phyloP scores from a whole-genome alignment of 176 grass and related monocot genomes.

The Calamus simplicifolius region DNA sequence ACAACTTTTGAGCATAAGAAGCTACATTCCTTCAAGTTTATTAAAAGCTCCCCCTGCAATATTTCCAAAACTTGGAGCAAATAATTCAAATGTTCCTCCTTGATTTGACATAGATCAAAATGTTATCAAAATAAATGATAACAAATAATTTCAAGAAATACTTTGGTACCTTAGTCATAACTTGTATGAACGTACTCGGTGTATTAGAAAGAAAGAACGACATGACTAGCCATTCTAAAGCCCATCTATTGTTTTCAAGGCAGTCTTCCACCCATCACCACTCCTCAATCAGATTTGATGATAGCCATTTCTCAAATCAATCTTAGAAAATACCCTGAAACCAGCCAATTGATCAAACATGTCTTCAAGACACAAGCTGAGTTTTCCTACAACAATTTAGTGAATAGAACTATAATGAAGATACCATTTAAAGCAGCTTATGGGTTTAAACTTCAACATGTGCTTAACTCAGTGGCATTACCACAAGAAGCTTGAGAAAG shows the following conservation, averaged over 20 bases:
- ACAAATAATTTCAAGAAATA: background rate
- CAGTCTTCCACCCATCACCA: background rate
- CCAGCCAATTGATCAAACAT: conserved; percentile 1
- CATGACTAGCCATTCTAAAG: background rate
- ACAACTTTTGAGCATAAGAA: background rate
- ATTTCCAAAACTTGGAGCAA: no score
- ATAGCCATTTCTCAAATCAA: background rate
- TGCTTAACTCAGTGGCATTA: background rate
- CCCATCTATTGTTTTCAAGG: background rate
- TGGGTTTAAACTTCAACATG: background rate
- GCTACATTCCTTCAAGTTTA: no score
- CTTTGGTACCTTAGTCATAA: background rate
- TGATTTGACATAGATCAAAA: background rate
- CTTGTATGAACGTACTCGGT: background rate
- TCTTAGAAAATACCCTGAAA: background rate
- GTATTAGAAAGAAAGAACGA: background rate
- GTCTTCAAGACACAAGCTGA: background rate
- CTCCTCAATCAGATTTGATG: background rate
- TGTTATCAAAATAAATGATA: background rate
- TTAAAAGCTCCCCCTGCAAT: no score
- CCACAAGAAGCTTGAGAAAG: background rate
- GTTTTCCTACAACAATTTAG: background rate
- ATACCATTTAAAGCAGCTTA: background rate
- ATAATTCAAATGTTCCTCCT: background rate
- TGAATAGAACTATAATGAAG: background rate